Base-by-base conservation (phyloP, 1,139 yeast species). In the Zygoascus sp. region DNA sequence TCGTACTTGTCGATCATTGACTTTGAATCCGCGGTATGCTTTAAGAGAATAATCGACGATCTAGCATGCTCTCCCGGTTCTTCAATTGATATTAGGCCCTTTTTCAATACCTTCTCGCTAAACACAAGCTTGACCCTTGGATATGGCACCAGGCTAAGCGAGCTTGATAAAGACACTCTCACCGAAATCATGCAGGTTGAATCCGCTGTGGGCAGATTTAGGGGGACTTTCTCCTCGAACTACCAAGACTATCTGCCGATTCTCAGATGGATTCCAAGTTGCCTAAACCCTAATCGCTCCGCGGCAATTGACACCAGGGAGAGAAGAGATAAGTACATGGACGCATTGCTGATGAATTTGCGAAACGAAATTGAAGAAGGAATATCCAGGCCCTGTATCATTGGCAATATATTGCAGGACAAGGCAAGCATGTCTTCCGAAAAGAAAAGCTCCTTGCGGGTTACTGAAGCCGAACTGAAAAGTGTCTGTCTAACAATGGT, bases 401-500 rank as follows among this genome's bases (percentile, higher is more conserved):
- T 78, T 7, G 80, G 80, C 2, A 61, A 63, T 40, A 66, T 74
- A 36, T 60, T 60, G 25, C 34, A 42, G 7, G 41, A 40, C 7
- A 16, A 32, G 11, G 23, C 16, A 10, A 25, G 28, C 28, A 25
- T 10, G 7, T n/a, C 28, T 3, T 10, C n/a, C 4, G n/a, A n/a
- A n/a, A 4, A 10, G 7, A 3, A 25, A 10, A 25, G 7, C 9
- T n/a, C 34, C 5, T 42, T 56, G n/a, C 49, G 41, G 13, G 52
- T 74, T 25, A 62, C 65, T 4, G 63, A 60, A 1, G 63, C 64
- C 2, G 88, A 83, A 57, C 62, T 82, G 42, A 73, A 73, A 46
- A 79, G 87, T 42, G 73, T 82, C 6, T 83, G 90, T 59, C 66
- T 84, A 40, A 81, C 92, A 0, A 79, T 83, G 82, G 81, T 84